Base-by-base conservation (phyloP, 495 filamentous ascomycete species). In the Aspergillus saccharolyticus region DNA sequence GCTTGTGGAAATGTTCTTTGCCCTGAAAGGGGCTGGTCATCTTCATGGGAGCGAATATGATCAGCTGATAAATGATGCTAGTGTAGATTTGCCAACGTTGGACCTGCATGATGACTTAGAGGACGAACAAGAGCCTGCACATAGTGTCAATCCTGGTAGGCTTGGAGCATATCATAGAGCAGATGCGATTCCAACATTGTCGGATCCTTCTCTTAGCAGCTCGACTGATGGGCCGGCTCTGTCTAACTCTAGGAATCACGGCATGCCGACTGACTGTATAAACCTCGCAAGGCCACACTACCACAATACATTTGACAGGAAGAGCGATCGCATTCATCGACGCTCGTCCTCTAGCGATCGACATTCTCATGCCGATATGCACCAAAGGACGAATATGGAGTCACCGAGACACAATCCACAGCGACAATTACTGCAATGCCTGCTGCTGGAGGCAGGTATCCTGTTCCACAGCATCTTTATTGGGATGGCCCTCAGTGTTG, bases 401-500 rank as follows among this genome's bases (percentile, higher is more conserved):
- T 22, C 63, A 21, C 63, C 68, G 16, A 53, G 69, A 22, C 74
- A 74, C 45, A 75, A 78, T 54, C 72, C 74, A 16, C 76, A 80
- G 54, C 82, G 85, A 17, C 82, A 86, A 55, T 79, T 91, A 57
- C 75, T 93, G 18, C 90, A 95, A 65, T 90, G 87, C 59, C 76
- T 90, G 14, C 79, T 95, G 9, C 79, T 95, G 24, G 90, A 95
- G 70, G 87, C 89, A 7, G 90, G 90, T 17, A 93, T 95, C 61
- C 76, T 95, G 3, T 93, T 93, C 63, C 90, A 95, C 72, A 88
- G 85, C 61, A 81, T 95, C 42, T 95, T 95, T 64, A 95, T 95
- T 63, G 89, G 89, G 44, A 92, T 95, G 88, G 89, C 90, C 3
- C 74, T 95, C 30, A 89, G 85, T n/a, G 89, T 93, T 9, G 85